Base-by-base conservation (phyloP, 768 basidiomycete genomes). In the Macrolepiota dolichaula region DNA sequence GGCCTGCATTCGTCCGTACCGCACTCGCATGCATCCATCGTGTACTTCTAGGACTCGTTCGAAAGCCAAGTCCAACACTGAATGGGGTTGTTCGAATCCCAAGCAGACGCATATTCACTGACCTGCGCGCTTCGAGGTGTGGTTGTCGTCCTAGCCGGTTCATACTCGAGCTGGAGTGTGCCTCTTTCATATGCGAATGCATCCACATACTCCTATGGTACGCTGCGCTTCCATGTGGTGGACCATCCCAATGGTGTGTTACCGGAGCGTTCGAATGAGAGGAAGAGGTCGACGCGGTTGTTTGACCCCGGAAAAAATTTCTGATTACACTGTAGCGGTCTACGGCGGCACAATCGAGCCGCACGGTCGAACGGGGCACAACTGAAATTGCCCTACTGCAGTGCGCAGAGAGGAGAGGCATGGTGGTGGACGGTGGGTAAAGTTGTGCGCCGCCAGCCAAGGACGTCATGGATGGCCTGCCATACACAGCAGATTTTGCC, bases 301-400 rank as follows among this genome's bases (percentile, higher is more conserved):
- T 74, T 68, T 77, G 75, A 55, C 71, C 71, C 49, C 67, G 74
- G 63, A 89, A 88, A 72, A 88, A 88, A 55, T 70, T 74, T 49
- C 85, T 76, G 57, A 89, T 88, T 54, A 77, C 70, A 42, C 68
- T 77, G 71, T 89, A 89, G 54, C 87, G 83, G 69, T 86, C 85
- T 55, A 85, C 56, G 32, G 53, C 57, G 0, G 59, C 59, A 10
- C 35, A 32, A 24, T 49, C 55, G 29, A 24, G 2, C 15, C 37
- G 59, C 27, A 22, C 6, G 1, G 51, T 15, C 2, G 52, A n/a
- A 3, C 51, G 32, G 9, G 44, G 38, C 12, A 61, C 3, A 3
- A 44, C 17, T 25, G 59, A 52, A 13, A 61, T 17, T 3, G n/a
- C 42, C 40, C 52, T 55, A 25, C 59, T 61, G 32, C 44, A 61